Evolutionary conservation across 2,329 filamentous ascomycete species (phyloP), one percentile per base, ranked within the genome.

Genomic region (Coleophoma eucalyptorum): DNA sequence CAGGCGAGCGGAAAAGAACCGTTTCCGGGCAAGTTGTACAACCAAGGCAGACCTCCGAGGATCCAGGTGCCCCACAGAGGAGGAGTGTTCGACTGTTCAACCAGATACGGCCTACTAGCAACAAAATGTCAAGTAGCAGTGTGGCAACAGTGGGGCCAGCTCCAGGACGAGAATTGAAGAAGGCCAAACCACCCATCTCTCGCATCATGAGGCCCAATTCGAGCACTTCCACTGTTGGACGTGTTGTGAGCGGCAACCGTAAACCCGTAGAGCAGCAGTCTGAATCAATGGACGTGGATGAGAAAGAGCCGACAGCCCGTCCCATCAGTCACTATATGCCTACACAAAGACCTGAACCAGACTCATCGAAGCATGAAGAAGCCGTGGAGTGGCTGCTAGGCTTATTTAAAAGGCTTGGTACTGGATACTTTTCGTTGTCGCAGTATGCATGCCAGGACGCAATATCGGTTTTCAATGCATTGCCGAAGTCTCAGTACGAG

Each of bases 161-260:
- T 53, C 80, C 86, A 54, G 77, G 80, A 45, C 76, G 90, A 62
- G 91, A 96, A 62, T 69, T 95, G 62, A 93, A 91, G 67, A 96
- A 91, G 73, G 87, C 87, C 57, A 90, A 87, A 62, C 87, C 89
- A 56, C 88, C 84, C 3, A 78, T 84, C 50, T 81, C 81, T 43
- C 64, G 86, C 70, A 69, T 86, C 69, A 62, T 92, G 75, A 77
- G 87, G 70, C 70, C 87, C 70, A 74, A 80, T 69, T 74, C 86
- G 13, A 83, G 84, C 53, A 74, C 80, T 15, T 83, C 88, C 3
- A 90, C 81, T 49, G 89, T 95, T 37, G 90, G 90, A 16, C 83
- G 92, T 60, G 89, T 93, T 50, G 90, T 96, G 42, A 96, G 91
- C 66, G 92, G 91, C 19, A 96, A 94, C 66, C 81, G 92, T 51